A percentile compares a stretch with the other conserved stretches of the same genome.
Evolutionary conservation across 2,329 filamentous ascomycete species (phyloP).

Genomic region (Aspergillus uvarum): DNA sequence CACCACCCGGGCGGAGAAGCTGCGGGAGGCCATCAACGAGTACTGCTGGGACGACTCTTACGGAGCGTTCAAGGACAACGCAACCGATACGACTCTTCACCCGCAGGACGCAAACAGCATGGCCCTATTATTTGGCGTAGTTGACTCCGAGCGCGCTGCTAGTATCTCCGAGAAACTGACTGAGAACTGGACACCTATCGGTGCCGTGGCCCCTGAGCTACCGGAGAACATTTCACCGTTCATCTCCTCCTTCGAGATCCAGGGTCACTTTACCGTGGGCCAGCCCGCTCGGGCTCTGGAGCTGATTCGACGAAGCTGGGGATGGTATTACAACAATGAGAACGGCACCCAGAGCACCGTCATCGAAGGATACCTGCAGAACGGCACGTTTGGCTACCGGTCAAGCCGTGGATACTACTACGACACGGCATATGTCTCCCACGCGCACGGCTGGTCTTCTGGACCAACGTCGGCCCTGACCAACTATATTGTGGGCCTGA

Average conservation of each 20-base stretch:
- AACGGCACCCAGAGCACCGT: slow-evolving; percentile 60
- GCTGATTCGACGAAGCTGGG: slow-evolving; percentile 59
- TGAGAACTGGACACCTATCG: slow-evolving; percentile 57
- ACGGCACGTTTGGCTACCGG: slow-evolving; percentile 60
- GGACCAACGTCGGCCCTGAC: slow-evolving; percentile 47
- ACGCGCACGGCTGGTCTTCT: slow-evolving; percentile 46
- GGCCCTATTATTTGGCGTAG: slow-evolving; percentile 52
- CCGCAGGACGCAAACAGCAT: slow-evolving; percentile 63
- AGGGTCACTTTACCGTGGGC: slow-evolving; percentile 54
- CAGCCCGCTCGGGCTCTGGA: slow-evolving; percentile 54
- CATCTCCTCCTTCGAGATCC: slow-evolving; percentile 59
- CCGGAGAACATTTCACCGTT: slow-evolving; percentile 60
- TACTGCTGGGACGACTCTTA: slow-evolving; percentile 50
- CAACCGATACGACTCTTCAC: slow-evolving; percentile 51
- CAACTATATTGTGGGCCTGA: slow-evolving; percentile 47
- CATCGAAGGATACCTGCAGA: slow-evolving; percentile 58
- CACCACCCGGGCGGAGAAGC: slow-evolving; percentile 36
- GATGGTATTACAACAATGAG: slow-evolving; percentile 59
- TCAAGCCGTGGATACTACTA: slow-evolving; percentile 53
- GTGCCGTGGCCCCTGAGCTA: slow-evolving; percentile 57
- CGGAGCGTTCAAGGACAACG: slow-evolving; percentile 58
- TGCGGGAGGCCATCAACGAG: slow-evolving; percentile 49
- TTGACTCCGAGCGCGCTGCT: slow-evolving; percentile 36
- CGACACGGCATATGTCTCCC: slow-evolving; percentile 46
- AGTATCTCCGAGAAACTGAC: slow-evolving; percentile 48